Base-by-base conservation (phyloP, 495 filamentous ascomycete genomes). In the Penicillium roqueforti region DNA sequence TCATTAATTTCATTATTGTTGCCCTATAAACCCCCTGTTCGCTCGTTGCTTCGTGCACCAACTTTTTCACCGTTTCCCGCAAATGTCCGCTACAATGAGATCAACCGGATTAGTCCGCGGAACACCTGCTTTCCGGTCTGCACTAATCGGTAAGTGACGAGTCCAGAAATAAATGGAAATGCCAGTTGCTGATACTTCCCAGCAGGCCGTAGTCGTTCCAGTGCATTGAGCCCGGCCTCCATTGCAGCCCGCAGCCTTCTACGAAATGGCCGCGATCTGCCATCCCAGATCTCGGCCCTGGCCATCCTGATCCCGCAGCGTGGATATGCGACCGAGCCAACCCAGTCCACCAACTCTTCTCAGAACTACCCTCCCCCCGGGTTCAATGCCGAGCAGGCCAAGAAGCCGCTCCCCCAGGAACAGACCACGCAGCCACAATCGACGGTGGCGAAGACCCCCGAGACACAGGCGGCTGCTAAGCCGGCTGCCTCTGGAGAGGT, bases 301-400 rank as follows among this genome's bases (percentile, higher is more conserved):
- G 86, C 83, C 9, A 81, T 89, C 47, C 74, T 87, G 53, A 80
- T 89, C 26, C 84, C 85, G 31, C 65, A 66, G 61, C 80, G 85
- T 56, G 75, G 69, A 58, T 82, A 87, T 65, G 78, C 83, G 18
- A 97, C 93, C 47, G 87, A 92, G 53, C 83, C 85, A 36, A 81
- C 83, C 16, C 83, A 82, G 25, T 74, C 78, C 4, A 45, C 19
- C 28, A 75, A 68, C 23, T 75, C 81, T 43, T 78, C 80, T 45
- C 75, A 79, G 32, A 75, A 73, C 40, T 86, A 83, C 16, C 93
- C 93, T 31, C 92, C 93, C 43, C 93, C 93, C 9, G 95, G 93
- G 8, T 99, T 97, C 79, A 91, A 96, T 66, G 75, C 89, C 14
- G 85, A 95, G 65, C 73, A 89, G 69, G 93, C 93, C 34, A 96